These are phyloP conservation scores for Globomyces sp. DNA, from an alignment of 371 early-diverging fungal species.

Conservation along the genomic window DNA sequence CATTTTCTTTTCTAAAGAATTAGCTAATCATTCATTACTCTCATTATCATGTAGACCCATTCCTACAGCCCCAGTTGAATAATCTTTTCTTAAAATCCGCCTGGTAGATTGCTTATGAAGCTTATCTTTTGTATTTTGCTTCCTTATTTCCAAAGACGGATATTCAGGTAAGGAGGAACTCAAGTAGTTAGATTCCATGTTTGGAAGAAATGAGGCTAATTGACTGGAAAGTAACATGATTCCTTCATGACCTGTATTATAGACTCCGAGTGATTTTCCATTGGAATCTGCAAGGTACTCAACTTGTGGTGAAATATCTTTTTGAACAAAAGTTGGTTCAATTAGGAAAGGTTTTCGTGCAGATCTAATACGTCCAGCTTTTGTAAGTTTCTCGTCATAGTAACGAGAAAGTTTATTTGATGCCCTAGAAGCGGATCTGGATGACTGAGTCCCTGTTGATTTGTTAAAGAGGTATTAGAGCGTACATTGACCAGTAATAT, in stretches of 20 bases:
- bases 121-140: not conserved
- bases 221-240: not conserved
- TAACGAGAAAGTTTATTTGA: conserved; percentile 1
- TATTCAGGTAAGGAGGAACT: conserved; percentile 6
- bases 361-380: conserved; percentile 4
- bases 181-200: not conserved
- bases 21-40: not conserved
- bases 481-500: too few species aligned
- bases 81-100: not conserved
- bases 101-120: not conserved
- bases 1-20: too few species aligned
- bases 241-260: not conserved
- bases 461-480: too few species aligned
- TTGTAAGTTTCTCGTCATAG: not conserved
- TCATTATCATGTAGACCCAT: not conserved
- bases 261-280: not conserved
- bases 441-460: not conserved
- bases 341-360: not conserved
- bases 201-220: not conserved
- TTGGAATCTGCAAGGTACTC: conserved; percentile 8
- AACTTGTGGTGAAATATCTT: not conserved
- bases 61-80: not conserved
- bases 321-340: not conserved
- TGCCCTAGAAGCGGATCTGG: conserved; percentile 7
- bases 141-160: conserved; percentile 3